Evolutionary conservation across 495 filamentous ascomycete species (phyloP), one percentile per base, ranked within the genome.

Genomic region (Penicillium ucsense): DNA sequence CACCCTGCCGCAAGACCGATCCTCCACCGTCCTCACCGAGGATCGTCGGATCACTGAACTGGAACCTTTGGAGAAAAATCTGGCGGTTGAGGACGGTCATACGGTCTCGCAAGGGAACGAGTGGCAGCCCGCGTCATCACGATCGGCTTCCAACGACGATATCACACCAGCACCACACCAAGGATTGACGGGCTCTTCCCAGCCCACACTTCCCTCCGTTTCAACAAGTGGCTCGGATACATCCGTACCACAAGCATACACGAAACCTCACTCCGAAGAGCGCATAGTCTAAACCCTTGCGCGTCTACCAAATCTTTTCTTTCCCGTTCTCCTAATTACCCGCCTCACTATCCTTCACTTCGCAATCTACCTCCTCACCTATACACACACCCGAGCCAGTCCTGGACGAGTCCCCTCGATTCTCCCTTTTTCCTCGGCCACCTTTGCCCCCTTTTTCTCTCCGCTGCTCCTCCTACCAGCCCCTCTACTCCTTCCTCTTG

Each of bases 1-100:
- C 62, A 85, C 85, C 49, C 94, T 97, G 81, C 78, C 83, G 44
- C 91, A 97, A 60, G 91, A 96, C 71, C 85, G 92, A 51, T 85
- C 86, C 37, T 95, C 90, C 3, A 95, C 96, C 57, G 94, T 94
- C 77, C 94, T 96, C 72, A 95, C 90, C 7, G 48, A 52, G 8
- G 83, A 85, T 12, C 77, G 86, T 47, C 74, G 95, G 45, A 86
- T 77, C n/a, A 91, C 85, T 0, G 92, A 98, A 61, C 77, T 98
- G 40, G 88, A 95, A 60, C 90, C 94, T 8, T 75, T 98, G 27
- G 92, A 86, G 50, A 88, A 84, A 46, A 94, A 90, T 6, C 92
- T 91, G 35, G 84, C 92, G 45, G 88, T 88, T 45, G 86, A 90
- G 61, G 73, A 61, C 5, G 33, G 35, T 30, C 47, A 39, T 27